Base-by-base conservation (phyloP, 1,284 basidiomycete genomes). In the Kalmanozyma brasiliensis region DNA sequence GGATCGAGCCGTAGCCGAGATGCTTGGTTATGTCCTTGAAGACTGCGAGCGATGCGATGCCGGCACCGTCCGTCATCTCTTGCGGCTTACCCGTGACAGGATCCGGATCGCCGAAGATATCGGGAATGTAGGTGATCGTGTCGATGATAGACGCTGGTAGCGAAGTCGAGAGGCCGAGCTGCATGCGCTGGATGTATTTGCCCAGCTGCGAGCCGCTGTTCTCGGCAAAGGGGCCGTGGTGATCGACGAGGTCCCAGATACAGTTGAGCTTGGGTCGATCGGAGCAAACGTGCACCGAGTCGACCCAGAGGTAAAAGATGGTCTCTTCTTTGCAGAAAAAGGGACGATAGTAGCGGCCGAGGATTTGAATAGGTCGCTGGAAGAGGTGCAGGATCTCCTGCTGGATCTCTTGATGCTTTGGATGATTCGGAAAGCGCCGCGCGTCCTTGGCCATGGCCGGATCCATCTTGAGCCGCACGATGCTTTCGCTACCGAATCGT, bases 301-400 rank as follows among this genome's bases (percentile, higher is more conserved):
- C 49, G 40, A 75, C 64, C 35, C 62, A 65, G 34, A 76, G 60
- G 14, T 62, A 74, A 5, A 69, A 68, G 26, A 74, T 42, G 1
- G 74, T 66, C 3, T 73, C 73, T 40, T 75, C 70, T 51, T 81
- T 79, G 53, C 53, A 55, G 36, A 64, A 73, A 42, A 79, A 76
- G 2, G 70, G 55, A 0, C 71, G 61, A 36, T 57, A 78, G 16
- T 17, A 23, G 6, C 68, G 55, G 1, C 74, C 76, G 24, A 78
- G 56, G 45, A 68, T 48, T 6, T 32, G 34, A 20, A 73, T 13
- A 1, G 51, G 44, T 5, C 48, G 57, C 2, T 35, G 16, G 24
- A 70, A 45, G 30, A 61, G 57, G 23, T 48, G 45, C 1, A n/a
- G 23, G 34, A 70, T 65, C 37, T 70, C 67, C n/a, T 40, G 38